phyloP scores from a whole-genome alignment of 768 basidiomycete genomes.

The Filobasidium floriforme region DNA sequence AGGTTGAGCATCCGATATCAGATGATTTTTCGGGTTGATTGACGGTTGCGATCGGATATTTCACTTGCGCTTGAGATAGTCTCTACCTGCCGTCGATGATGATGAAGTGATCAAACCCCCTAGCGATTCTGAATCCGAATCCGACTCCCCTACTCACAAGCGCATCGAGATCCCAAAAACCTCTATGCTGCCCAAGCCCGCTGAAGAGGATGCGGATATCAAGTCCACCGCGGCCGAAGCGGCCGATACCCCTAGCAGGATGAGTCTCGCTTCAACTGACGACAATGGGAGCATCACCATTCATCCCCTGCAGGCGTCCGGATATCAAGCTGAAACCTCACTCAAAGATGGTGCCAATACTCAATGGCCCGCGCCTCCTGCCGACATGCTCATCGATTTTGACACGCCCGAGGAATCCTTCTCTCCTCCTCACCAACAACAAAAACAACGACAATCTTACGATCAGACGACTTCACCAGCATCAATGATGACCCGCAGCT shows the following conservation, averaged over 20 bases:
- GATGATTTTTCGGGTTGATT: neutral
- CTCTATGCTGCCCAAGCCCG: too few relatives aligned
- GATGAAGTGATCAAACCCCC: slow-evolving; percentile 2
- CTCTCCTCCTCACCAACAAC: too few relatives aligned
- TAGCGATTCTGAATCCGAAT: slow-evolving; percentile 5
- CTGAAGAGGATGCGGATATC: neutral
- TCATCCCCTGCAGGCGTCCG: neutral
- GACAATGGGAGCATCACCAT: neutral
- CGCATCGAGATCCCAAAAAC: too few relatives aligned
- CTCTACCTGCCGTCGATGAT: slow-evolving; percentile 1
- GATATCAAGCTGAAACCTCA: too few relatives aligned
- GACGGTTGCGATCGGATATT: neutral
- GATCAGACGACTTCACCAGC: neutral
- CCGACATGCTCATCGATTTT: slow-evolving; percentile 1
- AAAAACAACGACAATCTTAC: neutral
- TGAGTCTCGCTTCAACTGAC: neutral
- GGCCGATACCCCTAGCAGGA: neutral
- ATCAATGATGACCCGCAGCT: neutral
- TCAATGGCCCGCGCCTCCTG: neutral
- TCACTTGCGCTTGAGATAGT: neutral
- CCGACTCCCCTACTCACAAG: neutral
- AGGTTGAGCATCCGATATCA: neutral
- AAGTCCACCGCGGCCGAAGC: neutral
- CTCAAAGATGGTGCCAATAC: too few relatives aligned
- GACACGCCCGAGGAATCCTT: neutral